Evolutionary conservation across 1,284 basidiomycete species (phyloP).

Genomic region (Naganishia albida): DNA sequence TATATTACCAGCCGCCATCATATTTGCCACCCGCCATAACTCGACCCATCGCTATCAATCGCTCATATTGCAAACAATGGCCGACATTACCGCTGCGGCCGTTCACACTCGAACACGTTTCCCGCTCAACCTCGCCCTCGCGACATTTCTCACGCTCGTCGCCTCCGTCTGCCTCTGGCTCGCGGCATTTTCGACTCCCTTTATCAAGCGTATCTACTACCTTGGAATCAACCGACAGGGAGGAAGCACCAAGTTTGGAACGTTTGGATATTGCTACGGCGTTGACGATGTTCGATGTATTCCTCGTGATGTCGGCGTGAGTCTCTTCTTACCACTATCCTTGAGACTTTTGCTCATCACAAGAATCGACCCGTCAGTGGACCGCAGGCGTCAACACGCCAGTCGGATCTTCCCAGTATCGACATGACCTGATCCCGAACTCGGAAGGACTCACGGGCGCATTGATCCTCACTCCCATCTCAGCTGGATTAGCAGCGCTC

Average conservation of each 20-base stretch:
- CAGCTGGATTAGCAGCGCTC: slow-evolving; percentile 43
- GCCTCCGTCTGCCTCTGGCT: slow-evolving; percentile 48
- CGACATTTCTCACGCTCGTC: slow-evolving; percentile 40
- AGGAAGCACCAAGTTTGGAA: slow-evolving; percentile 36
- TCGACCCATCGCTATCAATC: too few relatives aligned
- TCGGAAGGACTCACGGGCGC: slow-evolving; percentile 42
- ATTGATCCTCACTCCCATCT: slow-evolving; percentile 44
- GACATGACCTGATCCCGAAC: slow-evolving; percentile 31
- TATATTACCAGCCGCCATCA: too few relatives aligned
- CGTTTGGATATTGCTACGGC: slow-evolving; percentile 15
- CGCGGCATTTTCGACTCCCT: slow-evolving; percentile 43
- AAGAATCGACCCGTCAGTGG: background rate
- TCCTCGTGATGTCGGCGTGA: slow-evolving; percentile 7
- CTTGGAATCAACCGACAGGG: slow-evolving; percentile 36
- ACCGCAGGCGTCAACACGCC: background rate
- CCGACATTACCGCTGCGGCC: background rate
- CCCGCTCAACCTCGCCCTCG: slow-evolving; percentile 15
- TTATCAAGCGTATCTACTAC: slow-evolving; percentile 43
- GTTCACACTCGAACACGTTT: background rate
- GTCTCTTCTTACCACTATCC: slow-evolving; percentile 36
- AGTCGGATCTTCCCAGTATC: background rate
- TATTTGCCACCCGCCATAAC: too few relatives aligned
- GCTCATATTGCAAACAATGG: background rate
- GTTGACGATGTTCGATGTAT: background rate
- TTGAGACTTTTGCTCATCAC: too few relatives aligned